These are phyloP conservation scores for Corylus americana DNA, from an alignment of 306 rosid species.

Conservation along the genomic window DNA sequence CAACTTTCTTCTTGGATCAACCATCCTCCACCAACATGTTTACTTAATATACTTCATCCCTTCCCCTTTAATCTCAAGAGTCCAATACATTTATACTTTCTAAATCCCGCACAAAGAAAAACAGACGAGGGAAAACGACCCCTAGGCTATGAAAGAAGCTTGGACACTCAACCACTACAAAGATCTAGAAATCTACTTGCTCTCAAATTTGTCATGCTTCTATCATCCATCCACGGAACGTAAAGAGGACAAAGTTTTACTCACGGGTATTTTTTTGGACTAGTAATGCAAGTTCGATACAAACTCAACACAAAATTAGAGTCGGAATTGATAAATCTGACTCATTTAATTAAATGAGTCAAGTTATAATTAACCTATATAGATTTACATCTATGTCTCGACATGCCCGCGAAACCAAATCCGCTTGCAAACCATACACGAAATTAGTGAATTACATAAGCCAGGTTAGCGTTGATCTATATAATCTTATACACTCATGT, in stretches of 20 bases:
- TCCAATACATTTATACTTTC: background rate
- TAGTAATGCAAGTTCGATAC: too few relatives aligned
- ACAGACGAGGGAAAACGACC: background rate
- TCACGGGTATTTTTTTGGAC: too few relatives aligned
- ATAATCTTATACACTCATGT: too few relatives aligned
- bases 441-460: too few relatives aligned
- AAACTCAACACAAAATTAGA: too few relatives aligned
- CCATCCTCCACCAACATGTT: slow-evolving; percentile 1
- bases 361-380: too few relatives aligned
- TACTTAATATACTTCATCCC: background rate
- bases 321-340: too few relatives aligned
- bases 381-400: too few relatives aligned
- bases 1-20: background rate
- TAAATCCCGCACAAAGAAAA: background rate
- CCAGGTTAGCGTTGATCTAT: too few relatives aligned
- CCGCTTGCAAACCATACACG: accelerated
- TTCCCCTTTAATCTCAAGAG: background rate
- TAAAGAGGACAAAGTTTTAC: too few relatives aligned
- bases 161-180: slow-evolving; percentile 6
- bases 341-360: too few relatives aligned
- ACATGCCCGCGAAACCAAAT: too few relatives aligned
- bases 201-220: slow-evolving; percentile 37
- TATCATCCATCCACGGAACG: background rate
- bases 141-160: background rate
- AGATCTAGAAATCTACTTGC: background rate